Percentiles rank a stretch among this genome's conserved stretches.
These are phyloP conservation scores for Lactifluus subvellereus DNA, from an alignment of 768 basidiomycete species.

Conservation along the genomic window DNA sequence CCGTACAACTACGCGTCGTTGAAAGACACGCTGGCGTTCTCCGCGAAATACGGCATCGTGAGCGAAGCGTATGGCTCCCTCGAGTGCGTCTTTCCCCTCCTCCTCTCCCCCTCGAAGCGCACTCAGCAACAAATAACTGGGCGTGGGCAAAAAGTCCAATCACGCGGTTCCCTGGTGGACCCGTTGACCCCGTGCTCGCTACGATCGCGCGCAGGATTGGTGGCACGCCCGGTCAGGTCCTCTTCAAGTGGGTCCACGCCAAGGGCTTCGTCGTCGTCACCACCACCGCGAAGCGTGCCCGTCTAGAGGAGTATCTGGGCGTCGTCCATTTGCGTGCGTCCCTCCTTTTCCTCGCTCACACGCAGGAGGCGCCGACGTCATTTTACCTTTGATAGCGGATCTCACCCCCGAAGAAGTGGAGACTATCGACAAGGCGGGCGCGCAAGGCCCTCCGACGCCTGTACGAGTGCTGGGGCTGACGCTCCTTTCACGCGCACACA, in stretches of 20 bases:
- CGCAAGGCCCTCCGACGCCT: slow-evolving; percentile 40
- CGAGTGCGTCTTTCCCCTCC: slow-evolving; percentile 34
- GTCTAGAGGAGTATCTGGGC: background rate
- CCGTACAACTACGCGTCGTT: slow-evolving; percentile 64
- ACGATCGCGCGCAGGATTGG: slow-evolving; percentile 48
- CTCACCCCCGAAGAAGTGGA: slow-evolving; percentile 53
- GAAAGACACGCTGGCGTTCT: slow-evolving; percentile 49
- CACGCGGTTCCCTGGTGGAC: slow-evolving; percentile 54
- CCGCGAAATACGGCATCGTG: slow-evolving; percentile 52
- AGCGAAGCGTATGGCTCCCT: slow-evolving; percentile 63
- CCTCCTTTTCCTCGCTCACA: background rate
- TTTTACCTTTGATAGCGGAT: slow-evolving; percentile 33
- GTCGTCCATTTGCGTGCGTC: slow-evolving; percentile 16
- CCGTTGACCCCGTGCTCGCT: slow-evolving; percentile 52
- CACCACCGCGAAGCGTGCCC: slow-evolving; percentile 23
- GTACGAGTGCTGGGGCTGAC: background rate
- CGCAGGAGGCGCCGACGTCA: background rate
- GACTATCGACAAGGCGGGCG: slow-evolving; percentile 59
- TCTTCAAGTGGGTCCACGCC: slow-evolving; percentile 62
- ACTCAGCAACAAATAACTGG: background rate
- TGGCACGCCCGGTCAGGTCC: slow-evolving; percentile 57
- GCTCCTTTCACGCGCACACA: background rate
- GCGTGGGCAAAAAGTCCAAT: slow-evolving; percentile 40
- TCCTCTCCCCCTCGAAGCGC: background rate
- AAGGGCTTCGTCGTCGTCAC: slow-evolving; percentile 68